phyloP scores from a whole-genome alignment of 768 basidiomycete species.

The Hygrophorus russula region DNA sequence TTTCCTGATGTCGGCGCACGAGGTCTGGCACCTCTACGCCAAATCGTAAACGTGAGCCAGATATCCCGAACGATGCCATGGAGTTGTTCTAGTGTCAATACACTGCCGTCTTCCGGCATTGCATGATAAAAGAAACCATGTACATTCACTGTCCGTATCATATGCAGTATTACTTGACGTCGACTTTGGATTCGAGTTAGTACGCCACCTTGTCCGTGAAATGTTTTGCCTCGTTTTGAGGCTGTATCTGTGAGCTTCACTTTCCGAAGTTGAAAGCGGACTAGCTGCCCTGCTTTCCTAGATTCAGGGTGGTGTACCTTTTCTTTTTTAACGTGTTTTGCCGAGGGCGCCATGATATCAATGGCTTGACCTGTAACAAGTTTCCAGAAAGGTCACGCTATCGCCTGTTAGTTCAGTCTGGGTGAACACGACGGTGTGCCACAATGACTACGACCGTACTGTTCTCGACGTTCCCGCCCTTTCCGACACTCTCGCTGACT shows the following conservation, averaged over 20 bases:
- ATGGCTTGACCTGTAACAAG: too few relatives aligned
- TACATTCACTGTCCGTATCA: slow-evolving; percentile 40
- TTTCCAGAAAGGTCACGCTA: too few relatives aligned
- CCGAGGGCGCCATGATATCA: too few relatives aligned
- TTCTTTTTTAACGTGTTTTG: slow-evolving; percentile 41
- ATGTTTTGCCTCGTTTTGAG: slow-evolving; percentile 36
- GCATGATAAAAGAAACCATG: slow-evolving; percentile 71
- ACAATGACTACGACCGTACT: slow-evolving; percentile 21
- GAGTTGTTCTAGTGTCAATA: slow-evolving; percentile 51
- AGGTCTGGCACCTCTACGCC: slow-evolving; percentile 66
- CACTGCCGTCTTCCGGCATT: slow-evolving; percentile 45
- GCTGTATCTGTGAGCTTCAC: slow-evolving; percentile 48
- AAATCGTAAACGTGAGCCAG: slow-evolving; percentile 53
- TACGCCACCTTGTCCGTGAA: slow-evolving; percentile 2
- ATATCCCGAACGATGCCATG: slow-evolving; percentile 53
- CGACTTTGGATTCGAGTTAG: not conserved
- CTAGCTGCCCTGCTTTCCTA: slow-evolving; percentile 69
- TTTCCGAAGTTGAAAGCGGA: slow-evolving; percentile 57
- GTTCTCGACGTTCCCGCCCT: slow-evolving; percentile 50
- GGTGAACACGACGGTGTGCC: too few relatives aligned
- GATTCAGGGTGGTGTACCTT: slow-evolving; percentile 79
- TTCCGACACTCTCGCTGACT: slow-evolving; percentile 40
- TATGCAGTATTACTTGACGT: slow-evolving; percentile 1
- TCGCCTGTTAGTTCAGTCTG: too few relatives aligned
- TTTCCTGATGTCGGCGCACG: too few relatives aligned